Base-by-base conservation (phyloP, 202 grass and related monocot genomes). In the Carex arenaria region DNA sequence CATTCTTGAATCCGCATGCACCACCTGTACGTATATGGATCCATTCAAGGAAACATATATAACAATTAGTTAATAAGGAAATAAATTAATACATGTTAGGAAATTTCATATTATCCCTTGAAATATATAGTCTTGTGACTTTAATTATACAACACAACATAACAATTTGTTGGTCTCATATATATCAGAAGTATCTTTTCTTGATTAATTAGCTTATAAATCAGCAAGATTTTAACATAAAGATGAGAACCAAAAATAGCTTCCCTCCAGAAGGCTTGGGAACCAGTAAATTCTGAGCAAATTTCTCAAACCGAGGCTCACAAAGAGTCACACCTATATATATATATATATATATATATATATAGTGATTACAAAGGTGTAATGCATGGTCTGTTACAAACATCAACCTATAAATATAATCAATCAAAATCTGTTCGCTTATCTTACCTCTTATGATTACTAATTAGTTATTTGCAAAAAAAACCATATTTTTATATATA, bases 1-100 rank as follows among this genome's bases (percentile, higher is more conserved):
- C 85, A 52, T 85, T 49, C 83, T 96, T 96, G 87, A 90, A 89
- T 30, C 93, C 93, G 38, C 93, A 96, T 59, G 82, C 90, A 7
- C 93, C 93, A 13, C 93, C 92, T 94, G 72, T 43, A 82, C n/a
- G n/a, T 66, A 28, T 59, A 40, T 65, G 26, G 12, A 65, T 45
- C 9, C 23, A 32, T 65, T 65, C 2, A 32, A 28, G 14, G 49
- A 26, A 42, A n/a, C 14, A 45, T n/a, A n/a, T n/a, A n/a, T 22
- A 54, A n/a, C 66, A 69, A 31, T 65, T 3, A 6, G 10, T 8
- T 85, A 38, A n/a, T 67, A 17, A 30, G 30, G 28, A 66, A 7
- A 66, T 34, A 36, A 66, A 31, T 6, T 17, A 15, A 0, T 14
- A 66, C 28, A 17, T 36, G 30, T 36, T 6, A 13, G 12, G 15